Percentiles rank a stretch among this genome's conserved stretches.
phyloP scores from a whole-genome alignment of 2,329 filamentous ascomycete species.

The Trichoderma sp. region DNA sequence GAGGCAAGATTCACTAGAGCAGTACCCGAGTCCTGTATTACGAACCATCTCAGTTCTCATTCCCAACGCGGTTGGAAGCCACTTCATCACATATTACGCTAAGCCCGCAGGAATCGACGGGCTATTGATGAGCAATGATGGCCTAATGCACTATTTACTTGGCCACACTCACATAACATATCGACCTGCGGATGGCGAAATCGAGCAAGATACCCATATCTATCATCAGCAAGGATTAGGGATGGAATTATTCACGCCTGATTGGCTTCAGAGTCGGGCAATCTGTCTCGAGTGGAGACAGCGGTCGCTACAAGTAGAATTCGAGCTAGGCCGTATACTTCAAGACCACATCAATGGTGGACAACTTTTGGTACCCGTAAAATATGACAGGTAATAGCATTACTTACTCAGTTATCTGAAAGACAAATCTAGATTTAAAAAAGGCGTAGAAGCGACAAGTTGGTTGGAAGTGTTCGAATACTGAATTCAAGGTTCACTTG shows the following conservation, averaged over 20 bases:
- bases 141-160: background rate
- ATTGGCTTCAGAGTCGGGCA: constrained; percentile 1
- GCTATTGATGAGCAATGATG: background rate
- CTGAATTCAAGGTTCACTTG: no score
- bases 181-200: background rate
- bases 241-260: background rate
- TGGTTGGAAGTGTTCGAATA: no score
- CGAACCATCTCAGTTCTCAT: background rate
- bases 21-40: background rate
- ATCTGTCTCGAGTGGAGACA: background rate
- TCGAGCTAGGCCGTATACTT: background rate
- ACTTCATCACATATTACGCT: background rate
- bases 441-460: no score
- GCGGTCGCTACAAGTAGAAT: constrained; percentile 2
- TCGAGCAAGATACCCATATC: background rate
- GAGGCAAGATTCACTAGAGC: background rate
- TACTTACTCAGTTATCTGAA: no score
- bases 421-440: no score
- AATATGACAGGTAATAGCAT: no score
- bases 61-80: background rate
- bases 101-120: background rate
- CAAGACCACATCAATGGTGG: constrained; percentile 1
- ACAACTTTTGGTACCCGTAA: background rate
- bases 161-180: background rate
- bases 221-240: background rate